Conservation (phyloP, 140 eudicot species). For the Flaveria floridana region DNA sequence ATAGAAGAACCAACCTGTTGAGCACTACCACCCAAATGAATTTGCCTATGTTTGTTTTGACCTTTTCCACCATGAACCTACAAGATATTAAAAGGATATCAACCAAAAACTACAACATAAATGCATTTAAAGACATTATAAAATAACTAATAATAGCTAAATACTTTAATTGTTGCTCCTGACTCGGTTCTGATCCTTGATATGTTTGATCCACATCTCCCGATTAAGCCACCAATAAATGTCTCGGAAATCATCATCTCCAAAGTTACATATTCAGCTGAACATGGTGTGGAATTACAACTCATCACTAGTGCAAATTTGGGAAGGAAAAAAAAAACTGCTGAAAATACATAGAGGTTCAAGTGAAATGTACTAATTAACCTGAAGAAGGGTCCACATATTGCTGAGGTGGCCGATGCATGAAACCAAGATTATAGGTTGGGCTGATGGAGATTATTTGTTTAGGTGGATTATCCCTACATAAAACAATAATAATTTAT, state of each 20-base stretch:
- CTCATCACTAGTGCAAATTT: constrained; percentile 22
- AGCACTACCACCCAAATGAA: constrained; percentile 80
- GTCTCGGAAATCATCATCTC: constrained; percentile 86
- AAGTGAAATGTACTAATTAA: constrained; percentile 34
- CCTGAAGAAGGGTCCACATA: constrained; percentile 82
- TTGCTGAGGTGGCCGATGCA: constrained; percentile 57
- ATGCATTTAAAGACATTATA: constrained; percentile 6
- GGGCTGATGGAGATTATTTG: constrained; percentile 93
- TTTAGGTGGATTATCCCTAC: constrained; percentile 85
- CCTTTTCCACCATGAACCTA: constrained; percentile 97
- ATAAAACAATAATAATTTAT: background rate
- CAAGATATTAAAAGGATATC: constrained; percentile 20
- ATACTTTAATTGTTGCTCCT: constrained; percentile 92
- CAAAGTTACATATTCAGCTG: constrained; percentile 81
- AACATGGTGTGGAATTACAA: constrained; percentile 22
- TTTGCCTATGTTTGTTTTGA: constrained; percentile 82
- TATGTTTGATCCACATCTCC: constrained; percentile 87
- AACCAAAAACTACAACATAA: background rate
- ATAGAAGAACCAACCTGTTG: constrained; percentile 59
- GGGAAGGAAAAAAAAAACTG: background rate
- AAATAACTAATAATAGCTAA: background rate
- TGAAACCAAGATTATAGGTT: constrained; percentile 49
- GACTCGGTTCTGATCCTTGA: constrained; percentile 88
- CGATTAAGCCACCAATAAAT: constrained; percentile 86
- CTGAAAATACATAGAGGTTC: background rate